phyloP scores from a whole-genome alignment of 495 filamentous ascomycete species.

The Cercophora newfieldiana region DNA sequence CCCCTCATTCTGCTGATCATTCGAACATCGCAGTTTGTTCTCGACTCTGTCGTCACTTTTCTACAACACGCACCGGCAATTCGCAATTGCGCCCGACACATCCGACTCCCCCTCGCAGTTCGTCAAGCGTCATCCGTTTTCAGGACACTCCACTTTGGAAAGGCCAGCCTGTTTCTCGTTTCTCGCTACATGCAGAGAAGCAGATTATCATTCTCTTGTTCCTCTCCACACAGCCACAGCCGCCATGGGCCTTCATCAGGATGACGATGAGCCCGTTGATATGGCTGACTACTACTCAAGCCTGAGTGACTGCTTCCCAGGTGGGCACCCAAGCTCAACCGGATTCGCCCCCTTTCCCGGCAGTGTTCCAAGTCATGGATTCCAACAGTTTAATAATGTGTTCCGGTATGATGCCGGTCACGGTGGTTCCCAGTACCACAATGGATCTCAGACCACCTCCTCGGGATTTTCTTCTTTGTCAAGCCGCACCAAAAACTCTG shows the following conservation, averaged over 20 bases:
- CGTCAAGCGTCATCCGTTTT: too few relatives aligned
- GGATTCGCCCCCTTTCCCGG: background rate
- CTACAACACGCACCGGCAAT: too few relatives aligned
- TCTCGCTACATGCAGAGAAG: background rate
- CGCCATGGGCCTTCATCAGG: background rate
- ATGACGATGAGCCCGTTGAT: background rate
- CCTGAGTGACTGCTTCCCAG: background rate
- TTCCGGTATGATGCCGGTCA: background rate
- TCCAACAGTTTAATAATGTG: background rate
- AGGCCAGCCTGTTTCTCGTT: background rate
- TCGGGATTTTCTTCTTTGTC: background rate
- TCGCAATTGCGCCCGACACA: too few relatives aligned
- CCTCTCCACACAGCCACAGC: background rate
- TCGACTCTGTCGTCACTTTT: too few relatives aligned
- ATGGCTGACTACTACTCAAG: background rate
- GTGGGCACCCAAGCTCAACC: background rate
- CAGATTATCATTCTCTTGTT: background rate
- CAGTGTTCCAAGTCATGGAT: background rate
- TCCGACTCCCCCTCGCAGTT: too few relatives aligned
- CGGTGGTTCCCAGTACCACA: background rate
- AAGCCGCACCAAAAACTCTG: background rate
- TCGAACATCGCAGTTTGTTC: too few relatives aligned
- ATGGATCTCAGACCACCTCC: background rate
- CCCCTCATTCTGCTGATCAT: too few relatives aligned
- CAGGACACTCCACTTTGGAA: background rate